A percentile compares a stretch with the other conserved stretches of the same genome.
Conservation (phyloP, 805 yeast genomes). For the Lipomyces anomalus region DNA sequence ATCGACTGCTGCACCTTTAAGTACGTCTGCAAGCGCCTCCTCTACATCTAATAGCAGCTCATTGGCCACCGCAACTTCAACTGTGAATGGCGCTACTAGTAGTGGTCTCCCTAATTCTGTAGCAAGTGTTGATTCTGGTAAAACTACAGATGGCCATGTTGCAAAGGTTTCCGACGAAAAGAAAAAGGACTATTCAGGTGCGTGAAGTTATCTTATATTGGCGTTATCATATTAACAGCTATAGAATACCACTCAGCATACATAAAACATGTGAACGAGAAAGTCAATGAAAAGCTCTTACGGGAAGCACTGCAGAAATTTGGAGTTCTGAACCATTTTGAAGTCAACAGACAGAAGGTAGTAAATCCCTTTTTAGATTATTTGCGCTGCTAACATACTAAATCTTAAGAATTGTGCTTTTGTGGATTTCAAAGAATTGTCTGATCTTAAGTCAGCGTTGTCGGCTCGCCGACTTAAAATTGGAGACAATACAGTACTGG, state of each 20-base stretch:
- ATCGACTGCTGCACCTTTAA: conserved; percentile 16
- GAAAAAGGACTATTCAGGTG: too few species aligned
- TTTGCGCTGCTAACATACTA: too few species aligned
- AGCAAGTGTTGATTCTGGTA: too few species aligned
- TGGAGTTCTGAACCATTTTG: conserved; percentile 34
- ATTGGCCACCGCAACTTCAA: too few species aligned
- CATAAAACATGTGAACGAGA: conserved; percentile 32
- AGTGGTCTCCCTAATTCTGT: too few species aligned
- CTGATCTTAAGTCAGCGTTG: conserved; percentile 30
- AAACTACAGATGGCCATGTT: too few species aligned
- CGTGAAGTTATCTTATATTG: too few species aligned
- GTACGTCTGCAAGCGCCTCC: conserved; percentile 12
- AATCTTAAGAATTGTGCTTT: conserved; percentile 32
- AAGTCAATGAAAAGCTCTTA: conserved; percentile 29
- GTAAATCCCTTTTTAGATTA: not conserved
- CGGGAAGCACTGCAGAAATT: conserved; percentile 29
- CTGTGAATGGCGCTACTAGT: too few species aligned
- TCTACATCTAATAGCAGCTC: too few species aligned
- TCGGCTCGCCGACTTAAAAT: conserved; percentile 17
- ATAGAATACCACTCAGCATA: conserved; percentile 34
- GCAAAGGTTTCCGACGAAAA: too few species aligned
- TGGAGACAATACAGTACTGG: conserved; percentile 17
- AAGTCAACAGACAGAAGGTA: conserved; percentile 28
- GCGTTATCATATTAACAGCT: too few species aligned
- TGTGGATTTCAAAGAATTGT: conserved; percentile 35